Base-by-base conservation (phyloP, 495 filamentous ascomycete genomes). In the Cercophora samala region DNA sequence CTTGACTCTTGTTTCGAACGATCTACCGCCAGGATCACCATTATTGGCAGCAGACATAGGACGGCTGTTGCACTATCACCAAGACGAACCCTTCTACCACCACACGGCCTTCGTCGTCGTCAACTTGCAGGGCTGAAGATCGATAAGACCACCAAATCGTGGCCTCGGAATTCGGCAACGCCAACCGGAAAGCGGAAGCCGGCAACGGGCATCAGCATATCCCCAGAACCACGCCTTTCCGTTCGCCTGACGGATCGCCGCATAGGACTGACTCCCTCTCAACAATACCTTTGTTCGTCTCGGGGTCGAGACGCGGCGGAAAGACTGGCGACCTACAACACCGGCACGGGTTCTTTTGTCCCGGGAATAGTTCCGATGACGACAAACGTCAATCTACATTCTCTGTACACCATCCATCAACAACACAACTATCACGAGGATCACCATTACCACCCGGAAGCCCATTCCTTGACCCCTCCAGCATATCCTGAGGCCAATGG, bases 241-340 rank as follows among this genome's bases (percentile, higher is more conserved):
- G n/a, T 56, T 21, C n/a, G n/a, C 17, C n/a, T 56, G 53, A 21
- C 53, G 53, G 53, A 56, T 23, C n/a, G 53, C 22, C 53, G 53
- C 53, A 56, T 56, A 19, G 19, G 18, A 21, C n/a, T 23, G 5
- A 23, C n/a, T 56, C 37, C 8, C 53, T 18, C 15, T 56, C 6
- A 19, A 56, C 15, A 56, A 56, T 56, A 56, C 18, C 25, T 9
- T 60, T 23, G 4, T 46, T 19, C 60, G 63, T 66, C 62, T 60
- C 55, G 37, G 17, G 51, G 26, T 21, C 68, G 51, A 53, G 60
- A 61, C 68, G 64, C 65, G 58, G 67, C 66, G 60, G 67, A 66
- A 70, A 71, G 69, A 64, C 72, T 79, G 74, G 73, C 77, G 74
- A 72, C 72, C 64, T 74, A 70, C 73, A 67, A 70, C 68, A 62